Evolutionary conservation across 2,329 filamentous ascomycete genomes (phyloP).

Genomic region (Neofusicoccum parvum): DNA sequence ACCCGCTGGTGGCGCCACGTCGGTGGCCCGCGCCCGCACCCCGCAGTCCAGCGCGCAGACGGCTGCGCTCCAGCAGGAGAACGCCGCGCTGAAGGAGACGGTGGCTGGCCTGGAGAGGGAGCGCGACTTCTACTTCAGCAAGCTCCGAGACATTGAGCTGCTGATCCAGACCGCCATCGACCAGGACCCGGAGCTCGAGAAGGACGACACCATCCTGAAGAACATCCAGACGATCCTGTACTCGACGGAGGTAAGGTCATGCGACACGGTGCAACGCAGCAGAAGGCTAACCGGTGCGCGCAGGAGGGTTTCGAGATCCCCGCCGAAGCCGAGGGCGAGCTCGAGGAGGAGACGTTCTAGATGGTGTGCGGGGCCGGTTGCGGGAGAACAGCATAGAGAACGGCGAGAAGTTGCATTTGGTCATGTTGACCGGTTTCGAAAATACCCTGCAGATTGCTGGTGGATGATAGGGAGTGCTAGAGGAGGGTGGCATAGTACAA

Average conservation of each 20-base stretch:
- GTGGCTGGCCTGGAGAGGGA: conserved; percentile 94
- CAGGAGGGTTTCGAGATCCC: conserved; percentile 75
- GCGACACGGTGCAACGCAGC: not conserved
- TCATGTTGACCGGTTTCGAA: conserved; percentile 19
- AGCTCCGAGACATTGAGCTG: conserved; percentile 94
- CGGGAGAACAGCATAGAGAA: conserved; percentile 4
- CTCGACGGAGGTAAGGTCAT: conserved; percentile 73
- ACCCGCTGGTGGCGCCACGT: conserved; percentile 43
- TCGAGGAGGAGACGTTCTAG: conserved; percentile 60
- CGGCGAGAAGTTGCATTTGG: conserved; percentile 21
- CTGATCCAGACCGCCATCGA: conserved; percentile 92
- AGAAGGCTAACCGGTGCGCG: not conserved
- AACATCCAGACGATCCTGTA: conserved; percentile 96
- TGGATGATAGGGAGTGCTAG: not conserved
- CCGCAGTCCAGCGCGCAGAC: conserved; percentile 59
- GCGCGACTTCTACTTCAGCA: conserved; percentile 98
- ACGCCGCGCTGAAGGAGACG: conserved; percentile 87
- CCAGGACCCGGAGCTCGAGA: conserved; percentile 87
- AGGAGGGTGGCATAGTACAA: not conserved
- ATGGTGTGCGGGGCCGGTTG: not conserved
- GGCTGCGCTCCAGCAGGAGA: conserved; percentile 80
- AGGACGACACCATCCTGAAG: conserved; percentile 91
- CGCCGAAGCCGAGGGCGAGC: conserved; percentile 67
- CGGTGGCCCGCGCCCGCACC: conserved; percentile 44
- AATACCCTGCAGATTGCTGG: conserved; percentile 23